phyloP scores from a whole-genome alignment of 179 eudicot species.

The Patellifolia procumbens region DNA sequence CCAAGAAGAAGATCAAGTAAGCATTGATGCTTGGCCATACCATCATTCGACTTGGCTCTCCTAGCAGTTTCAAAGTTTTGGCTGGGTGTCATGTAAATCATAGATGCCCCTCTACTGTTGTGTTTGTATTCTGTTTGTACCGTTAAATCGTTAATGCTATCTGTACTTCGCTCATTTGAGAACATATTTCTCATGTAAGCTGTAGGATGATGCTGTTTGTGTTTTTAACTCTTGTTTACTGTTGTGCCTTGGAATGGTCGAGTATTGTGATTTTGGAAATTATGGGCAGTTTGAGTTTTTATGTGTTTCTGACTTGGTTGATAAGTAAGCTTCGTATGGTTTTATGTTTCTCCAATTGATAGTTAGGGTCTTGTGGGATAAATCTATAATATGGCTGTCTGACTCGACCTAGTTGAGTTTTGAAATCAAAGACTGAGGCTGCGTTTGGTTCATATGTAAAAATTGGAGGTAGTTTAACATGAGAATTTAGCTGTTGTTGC shows the following conservation, averaged over 20 bases:
- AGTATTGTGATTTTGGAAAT: no score
- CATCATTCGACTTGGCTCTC: conserved; percentile 13
- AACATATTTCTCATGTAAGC: background rate
- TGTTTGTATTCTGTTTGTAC: conserved; percentile 4
- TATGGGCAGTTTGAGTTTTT: no score
- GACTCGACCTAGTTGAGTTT: no score
- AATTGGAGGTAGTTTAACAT: no score
- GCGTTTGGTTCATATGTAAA: no score
- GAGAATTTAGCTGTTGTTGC: no score
- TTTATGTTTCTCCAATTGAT: no score
- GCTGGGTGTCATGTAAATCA: background rate
- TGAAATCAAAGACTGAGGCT: no score
- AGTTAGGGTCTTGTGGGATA: no score
- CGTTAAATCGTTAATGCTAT: background rate
- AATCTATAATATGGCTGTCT: no score
- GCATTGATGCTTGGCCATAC: background rate
- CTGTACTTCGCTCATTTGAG: background rate
- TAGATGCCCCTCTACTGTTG: conserved; percentile 2
- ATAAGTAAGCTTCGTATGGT: no score
- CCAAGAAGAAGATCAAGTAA: conserved; percentile 23
- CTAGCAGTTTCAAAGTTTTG: conserved; percentile 1
- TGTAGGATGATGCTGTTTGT: conserved; percentile 1
- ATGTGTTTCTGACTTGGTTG: no score
- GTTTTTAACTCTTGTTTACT: background rate
- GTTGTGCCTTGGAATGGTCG: background rate